These are phyloP conservation scores for Gaeumannomyces sp. DNA, from an alignment of 2,329 filamentous ascomycete species.

Conservation along the genomic window DNA sequence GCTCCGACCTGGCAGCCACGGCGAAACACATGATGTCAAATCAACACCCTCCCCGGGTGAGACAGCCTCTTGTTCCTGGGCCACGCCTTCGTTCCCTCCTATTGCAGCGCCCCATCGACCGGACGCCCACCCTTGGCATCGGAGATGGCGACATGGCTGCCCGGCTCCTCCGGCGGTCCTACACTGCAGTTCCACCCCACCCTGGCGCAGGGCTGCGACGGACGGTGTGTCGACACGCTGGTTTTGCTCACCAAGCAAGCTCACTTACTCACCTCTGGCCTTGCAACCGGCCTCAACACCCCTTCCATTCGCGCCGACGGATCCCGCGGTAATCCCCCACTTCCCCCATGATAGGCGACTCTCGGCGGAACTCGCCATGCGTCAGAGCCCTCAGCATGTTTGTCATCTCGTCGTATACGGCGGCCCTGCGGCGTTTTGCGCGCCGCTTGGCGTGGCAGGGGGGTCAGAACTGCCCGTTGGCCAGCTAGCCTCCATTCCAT, in stretches of 20 bases:
- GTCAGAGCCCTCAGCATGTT: neutral
- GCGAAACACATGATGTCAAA: neutral
- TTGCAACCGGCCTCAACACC: neutral
- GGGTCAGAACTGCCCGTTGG: no score
- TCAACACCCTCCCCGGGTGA: neutral
- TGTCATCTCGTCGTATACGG: neutral
- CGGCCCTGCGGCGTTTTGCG: neutral
- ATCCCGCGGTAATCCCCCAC: neutral
- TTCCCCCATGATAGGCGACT: neutral
- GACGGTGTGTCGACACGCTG: no score
- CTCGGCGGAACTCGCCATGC: neutral
- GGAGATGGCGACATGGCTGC: neutral
- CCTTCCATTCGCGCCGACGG: neutral
- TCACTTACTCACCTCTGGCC: neutral
- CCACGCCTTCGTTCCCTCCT: neutral
- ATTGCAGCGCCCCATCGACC: neutral
- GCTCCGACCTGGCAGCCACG: neutral
- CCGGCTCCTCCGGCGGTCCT: neutral
- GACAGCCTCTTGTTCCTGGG: neutral
- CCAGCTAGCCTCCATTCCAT: no score
- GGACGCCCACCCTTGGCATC: neutral
- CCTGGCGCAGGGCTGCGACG: neutral
- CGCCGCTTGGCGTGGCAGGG: neutral
- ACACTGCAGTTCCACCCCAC: neutral
- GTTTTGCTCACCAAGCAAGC: neutral